A percentile compares a stretch with the other conserved stretches of the same genome.
phyloP scores from a whole-genome alignment of 1,139 yeast species.

The Geotrichum bryndzae region DNA sequence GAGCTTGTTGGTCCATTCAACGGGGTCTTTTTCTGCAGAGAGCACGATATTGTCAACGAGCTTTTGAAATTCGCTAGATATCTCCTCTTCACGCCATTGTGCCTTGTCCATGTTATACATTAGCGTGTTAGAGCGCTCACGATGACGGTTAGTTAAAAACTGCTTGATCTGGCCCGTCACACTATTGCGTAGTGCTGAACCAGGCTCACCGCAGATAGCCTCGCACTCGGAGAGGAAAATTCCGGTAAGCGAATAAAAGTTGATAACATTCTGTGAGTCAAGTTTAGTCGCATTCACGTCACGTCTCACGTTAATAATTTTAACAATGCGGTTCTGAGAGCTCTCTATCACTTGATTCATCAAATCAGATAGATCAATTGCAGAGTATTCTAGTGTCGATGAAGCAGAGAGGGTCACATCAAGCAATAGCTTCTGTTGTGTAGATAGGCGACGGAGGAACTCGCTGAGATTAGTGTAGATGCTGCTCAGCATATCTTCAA shows the following conservation, averaged over 20 bases:
- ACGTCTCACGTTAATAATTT: slow-evolving; percentile 70
- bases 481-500: slow-evolving; percentile 59
- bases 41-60: slow-evolving; percentile 51
- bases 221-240: slow-evolving; percentile 81
- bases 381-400: slow-evolving; percentile 2
- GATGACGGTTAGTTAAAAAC: slow-evolving; percentile 55
- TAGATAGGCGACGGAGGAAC: slow-evolving; percentile 63
- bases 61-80: slow-evolving; percentile 46
- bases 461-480: slow-evolving; percentile 64
- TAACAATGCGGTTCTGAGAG: slow-evolving; percentile 71
- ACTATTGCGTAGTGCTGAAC: slow-evolving; percentile 58
- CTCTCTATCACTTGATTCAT: slow-evolving; percentile 63
- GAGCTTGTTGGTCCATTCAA: slow-evolving; percentile 41
- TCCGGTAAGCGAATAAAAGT: slow-evolving; percentile 60
- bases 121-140: slow-evolving; percentile 43
- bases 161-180: slow-evolving; percentile 60
- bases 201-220: slow-evolving; percentile 66
- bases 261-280: slow-evolving; percentile 47
- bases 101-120: slow-evolving; percentile 57
- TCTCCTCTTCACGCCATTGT: slow-evolving; percentile 67
- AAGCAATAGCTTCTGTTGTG: slow-evolving; percentile 72
- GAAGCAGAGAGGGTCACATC: slow-evolving; percentile 57
- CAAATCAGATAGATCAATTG: slow-evolving; percentile 37
- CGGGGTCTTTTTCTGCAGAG: slow-evolving; percentile 46
- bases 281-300: slow-evolving; percentile 59